phyloP scores from a whole-genome alignment of 164 flowering plant species.

The Litsea cubeba region DNA sequence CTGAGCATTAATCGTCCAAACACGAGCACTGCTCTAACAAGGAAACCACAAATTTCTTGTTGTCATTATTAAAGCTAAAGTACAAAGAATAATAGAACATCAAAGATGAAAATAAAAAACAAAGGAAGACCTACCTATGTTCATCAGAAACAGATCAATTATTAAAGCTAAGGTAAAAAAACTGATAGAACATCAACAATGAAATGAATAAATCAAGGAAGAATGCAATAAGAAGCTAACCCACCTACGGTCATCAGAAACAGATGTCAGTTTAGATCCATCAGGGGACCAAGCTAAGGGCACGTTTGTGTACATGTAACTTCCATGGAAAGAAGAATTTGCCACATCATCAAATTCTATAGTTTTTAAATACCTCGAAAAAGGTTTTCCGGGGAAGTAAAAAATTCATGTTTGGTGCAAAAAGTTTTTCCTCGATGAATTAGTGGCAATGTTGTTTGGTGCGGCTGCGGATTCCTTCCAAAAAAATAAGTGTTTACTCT shows the following conservation, averaged over 20 bases:
- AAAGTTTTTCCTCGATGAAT: no score
- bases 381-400: no score
- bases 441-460: no score
- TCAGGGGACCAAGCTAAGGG: conserved; percentile 74
- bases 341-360: no score
- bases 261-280: conserved; percentile 83
- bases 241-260: conserved; percentile 98
- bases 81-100: background rate
- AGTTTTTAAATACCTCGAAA: no score
- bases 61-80: conserved; percentile 1
- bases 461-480: no score
- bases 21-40: conserved; percentile 66
- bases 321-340: no score
- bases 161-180: background rate
- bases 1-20: conserved; percentile 50
- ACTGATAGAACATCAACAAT: conserved; percentile 6
- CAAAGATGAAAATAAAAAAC: background rate
- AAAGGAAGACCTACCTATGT: background rate
- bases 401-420: no score
- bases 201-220: background rate
- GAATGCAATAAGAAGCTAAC: conserved; percentile 15
- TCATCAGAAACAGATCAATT: no score
- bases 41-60: conserved; percentile 9
- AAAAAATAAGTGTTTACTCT: no score
- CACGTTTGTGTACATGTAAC: no score